These are phyloP conservation scores for Tricharina praecox DNA, from an alignment of 495 filamentous ascomycete genomes.

Conservation along the genomic window DNA sequence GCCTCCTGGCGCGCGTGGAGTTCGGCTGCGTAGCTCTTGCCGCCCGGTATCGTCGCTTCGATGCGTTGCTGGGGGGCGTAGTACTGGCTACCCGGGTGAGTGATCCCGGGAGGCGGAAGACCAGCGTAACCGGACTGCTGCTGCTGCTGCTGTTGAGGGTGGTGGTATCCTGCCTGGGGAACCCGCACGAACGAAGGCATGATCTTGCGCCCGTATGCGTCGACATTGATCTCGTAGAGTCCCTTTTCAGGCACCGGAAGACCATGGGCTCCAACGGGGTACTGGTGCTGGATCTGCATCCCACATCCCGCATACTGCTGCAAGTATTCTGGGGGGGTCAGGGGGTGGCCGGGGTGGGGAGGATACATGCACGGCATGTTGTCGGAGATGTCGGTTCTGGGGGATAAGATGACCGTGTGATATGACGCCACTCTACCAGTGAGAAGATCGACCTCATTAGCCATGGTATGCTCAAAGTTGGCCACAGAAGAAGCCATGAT, in stretches of 20 bases:
- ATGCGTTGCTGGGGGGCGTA: conserved; percentile 18
- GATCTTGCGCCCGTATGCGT: conserved; percentile 14
- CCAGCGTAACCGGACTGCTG: conserved; percentile 24
- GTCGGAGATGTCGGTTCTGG: conserved; percentile 8
- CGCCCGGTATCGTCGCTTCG: conserved; percentile 11
- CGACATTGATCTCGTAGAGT: conserved; percentile 14
- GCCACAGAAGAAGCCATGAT: conserved; percentile 20
- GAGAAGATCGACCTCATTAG: conserved; percentile 23
- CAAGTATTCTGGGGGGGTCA: conserved; percentile 25
- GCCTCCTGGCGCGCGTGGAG: conserved; percentile 16
- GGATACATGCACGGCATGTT: conserved; percentile 22
- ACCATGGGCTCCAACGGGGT: conserved; percentile 16
- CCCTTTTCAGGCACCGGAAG: conserved; percentile 21
- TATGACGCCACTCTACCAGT: conserved; percentile 6
- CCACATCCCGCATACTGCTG: conserved; percentile 14
- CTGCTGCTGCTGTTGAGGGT: conserved; percentile 11
- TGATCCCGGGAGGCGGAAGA: conserved; percentile 21
- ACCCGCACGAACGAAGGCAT: conserved; percentile 10
- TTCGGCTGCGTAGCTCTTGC: conserved; percentile 10
- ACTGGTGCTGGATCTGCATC: conserved; percentile 16
- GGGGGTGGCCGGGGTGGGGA: conserved; percentile 20
- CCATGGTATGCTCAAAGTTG: conserved; percentile 21
- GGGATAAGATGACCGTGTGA: conserved; percentile 1
- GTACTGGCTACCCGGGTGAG: conserved; percentile 20
- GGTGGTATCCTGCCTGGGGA: conserved; percentile 8